These are phyloP conservation scores for Fusarium setosum DNA, from an alignment of 2,329 filamentous ascomycete genomes.

Conservation along the genomic window DNA sequence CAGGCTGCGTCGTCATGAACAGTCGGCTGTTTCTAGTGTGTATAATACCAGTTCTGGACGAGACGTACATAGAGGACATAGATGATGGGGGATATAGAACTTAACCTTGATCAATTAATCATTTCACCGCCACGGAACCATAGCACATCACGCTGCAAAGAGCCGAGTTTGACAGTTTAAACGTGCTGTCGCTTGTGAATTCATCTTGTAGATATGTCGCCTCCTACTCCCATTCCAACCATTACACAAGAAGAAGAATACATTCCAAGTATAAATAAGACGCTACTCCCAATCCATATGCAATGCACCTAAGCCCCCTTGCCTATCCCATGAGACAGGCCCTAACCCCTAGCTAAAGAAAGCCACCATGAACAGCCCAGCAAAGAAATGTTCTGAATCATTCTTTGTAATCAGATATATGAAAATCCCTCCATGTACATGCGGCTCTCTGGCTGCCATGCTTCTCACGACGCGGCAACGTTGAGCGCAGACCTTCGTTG, in stretches of 20 bases:
- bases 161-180: constrained; percentile 4
- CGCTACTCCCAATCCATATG: constrained; percentile 36
- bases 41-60: not conserved
- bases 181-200: constrained; percentile 12
- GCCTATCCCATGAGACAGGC: not conserved
- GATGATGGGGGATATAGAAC: not conserved
- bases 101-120: not conserved
- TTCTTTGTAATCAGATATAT: constrained; percentile 28
- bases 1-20: constrained; percentile 1
- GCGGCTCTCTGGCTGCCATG: constrained; percentile 10
- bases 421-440: constrained; percentile 17
- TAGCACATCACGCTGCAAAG: not conserved
- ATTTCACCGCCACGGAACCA: not conserved
- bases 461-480: not conserved
- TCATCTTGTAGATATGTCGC: constrained; percentile 2
- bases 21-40: no score
- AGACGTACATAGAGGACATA: not conserved
- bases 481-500: constrained; percentile 8
- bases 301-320: constrained; percentile 35
- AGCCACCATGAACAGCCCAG: constrained; percentile 8
- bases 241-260: not conserved
- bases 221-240: not conserved
- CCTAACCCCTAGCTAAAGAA: constrained; percentile 10
- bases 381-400: constrained; percentile 24
- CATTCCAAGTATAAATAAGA: constrained; percentile 16